Evolutionary conservation across 768 basidiomycete species (phyloP).

Genomic region (Pseudohyphozyma bogoriensis): DNA sequence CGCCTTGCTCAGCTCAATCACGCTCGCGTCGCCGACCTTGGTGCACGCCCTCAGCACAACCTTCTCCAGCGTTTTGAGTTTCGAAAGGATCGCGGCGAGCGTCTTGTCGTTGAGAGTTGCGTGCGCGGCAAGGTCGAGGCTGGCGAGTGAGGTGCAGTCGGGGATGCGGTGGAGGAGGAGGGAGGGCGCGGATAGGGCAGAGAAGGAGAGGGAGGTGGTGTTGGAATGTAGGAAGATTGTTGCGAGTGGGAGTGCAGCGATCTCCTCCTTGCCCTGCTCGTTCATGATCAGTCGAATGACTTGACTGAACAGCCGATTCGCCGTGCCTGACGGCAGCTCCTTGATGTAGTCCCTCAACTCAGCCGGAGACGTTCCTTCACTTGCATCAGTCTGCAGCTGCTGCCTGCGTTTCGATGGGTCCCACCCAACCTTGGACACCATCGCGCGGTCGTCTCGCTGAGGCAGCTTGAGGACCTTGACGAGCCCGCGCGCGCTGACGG

Average conservation of each 20-base stretch:
- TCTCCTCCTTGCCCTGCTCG: no score
- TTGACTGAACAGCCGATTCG: no score
- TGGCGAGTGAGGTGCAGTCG: conserved; percentile 18
- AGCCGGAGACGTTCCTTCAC: no score
- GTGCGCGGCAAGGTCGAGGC: conserved; percentile 19
- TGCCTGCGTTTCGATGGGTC: no score
- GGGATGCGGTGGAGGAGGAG: conserved; percentile 22
- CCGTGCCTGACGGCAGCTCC: no score
- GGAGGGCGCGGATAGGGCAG: conserved; percentile 4
- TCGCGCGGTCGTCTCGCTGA: no score
- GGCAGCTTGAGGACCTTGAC: no score
- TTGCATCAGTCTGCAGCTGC: no score
- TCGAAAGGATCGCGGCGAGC: conserved; percentile 18
- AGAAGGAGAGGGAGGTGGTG: conserved; percentile 12
- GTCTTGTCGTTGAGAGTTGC: conserved; percentile 9
- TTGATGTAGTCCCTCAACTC: no score
- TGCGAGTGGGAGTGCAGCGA: conserved; percentile 9
- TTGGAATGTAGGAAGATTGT: conserved; percentile 18
- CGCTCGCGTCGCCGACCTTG: conserved; percentile 24
- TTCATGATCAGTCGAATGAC: no score
- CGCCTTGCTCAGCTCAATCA: conserved; percentile 20
- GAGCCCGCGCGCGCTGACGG: no score
- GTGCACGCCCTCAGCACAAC: conserved; percentile 27
- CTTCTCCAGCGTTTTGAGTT: conserved; percentile 18
- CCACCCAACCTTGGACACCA: no score